These are phyloP conservation scores for Stemphylium lycopersici DNA, from an alignment of 2,329 filamentous ascomycete species.

Conservation along the genomic window DNA sequence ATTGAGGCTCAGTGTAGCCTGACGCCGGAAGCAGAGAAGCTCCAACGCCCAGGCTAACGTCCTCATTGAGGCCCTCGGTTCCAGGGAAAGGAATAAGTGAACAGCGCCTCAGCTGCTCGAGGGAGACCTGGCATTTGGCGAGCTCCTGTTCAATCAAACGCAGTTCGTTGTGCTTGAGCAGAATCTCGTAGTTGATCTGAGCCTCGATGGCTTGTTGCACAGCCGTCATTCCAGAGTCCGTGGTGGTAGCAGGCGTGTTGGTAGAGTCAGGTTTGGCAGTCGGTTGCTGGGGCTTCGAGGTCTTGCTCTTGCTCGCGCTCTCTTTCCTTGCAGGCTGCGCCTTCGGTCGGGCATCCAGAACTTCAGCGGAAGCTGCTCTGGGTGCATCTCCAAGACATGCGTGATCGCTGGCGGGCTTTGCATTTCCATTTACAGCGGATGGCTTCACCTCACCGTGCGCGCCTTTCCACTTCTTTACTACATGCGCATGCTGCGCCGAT, in stretches of 20 bases:
- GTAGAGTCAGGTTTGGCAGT: conserved; percentile 30
- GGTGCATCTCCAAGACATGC: conserved; percentile 24
- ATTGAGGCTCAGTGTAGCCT: conserved; percentile 71
- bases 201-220: conserved; percentile 78
- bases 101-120: conserved; percentile 93
- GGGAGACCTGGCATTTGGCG: conserved; percentile 89
- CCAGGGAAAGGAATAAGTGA: conserved; percentile 89
- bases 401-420: conserved; percentile 22
- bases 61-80: conserved; percentile 67
- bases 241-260: conserved; percentile 32
- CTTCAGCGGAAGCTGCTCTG: conserved; percentile 27
- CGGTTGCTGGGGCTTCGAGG: conserved; percentile 28
- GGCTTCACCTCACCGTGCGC: conserved; percentile 43
- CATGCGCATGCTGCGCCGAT: conserved; percentile 39
- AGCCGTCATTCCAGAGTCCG: conserved; percentile 50
- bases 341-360: conserved; percentile 34
- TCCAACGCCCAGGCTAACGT: conserved; percentile 77
- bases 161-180: conserved; percentile 93
- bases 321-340: conserved; percentile 40
- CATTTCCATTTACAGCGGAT: conserved; percentile 17
- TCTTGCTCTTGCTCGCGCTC: conserved; percentile 39
- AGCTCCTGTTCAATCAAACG: conserved; percentile 95
- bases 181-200: conserved; percentile 87
- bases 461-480: conserved; percentile 49
- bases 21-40: conserved; percentile 67